Evolutionary conservation across 2,329 filamentous ascomycete genomes (phyloP).

Genomic region (Colletotrichum coccodes): DNA sequence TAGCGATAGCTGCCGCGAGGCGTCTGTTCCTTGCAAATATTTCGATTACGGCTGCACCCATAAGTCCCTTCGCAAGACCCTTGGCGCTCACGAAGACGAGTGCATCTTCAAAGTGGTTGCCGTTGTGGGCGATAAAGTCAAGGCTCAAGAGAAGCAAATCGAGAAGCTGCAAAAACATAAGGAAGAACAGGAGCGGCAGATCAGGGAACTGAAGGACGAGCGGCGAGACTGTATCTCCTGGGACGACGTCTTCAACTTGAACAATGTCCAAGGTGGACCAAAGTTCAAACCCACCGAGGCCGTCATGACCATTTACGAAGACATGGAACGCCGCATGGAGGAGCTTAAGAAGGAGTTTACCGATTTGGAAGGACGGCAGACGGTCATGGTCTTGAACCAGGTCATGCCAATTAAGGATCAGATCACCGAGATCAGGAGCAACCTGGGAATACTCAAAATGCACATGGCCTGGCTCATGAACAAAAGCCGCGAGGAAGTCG

Average conservation of each 20-base stretch:
- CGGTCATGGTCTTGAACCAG: conserved; percentile 70
- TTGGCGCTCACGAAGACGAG: conserved; percentile 55
- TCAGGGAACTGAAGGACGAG: conserved; percentile 45
- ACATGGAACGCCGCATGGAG: conserved; percentile 53
- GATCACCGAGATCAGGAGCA: conserved; percentile 68
- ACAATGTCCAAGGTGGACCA: conserved; percentile 22
- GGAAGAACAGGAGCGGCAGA: conserved; percentile 45
- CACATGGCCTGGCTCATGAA: conserved; percentile 69
- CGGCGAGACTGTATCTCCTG: conserved; percentile 30
- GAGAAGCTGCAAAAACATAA: conserved; percentile 48
- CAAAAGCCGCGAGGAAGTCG: conserved; percentile 57
- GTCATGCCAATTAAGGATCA: conserved; percentile 71
- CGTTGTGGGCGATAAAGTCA: conserved; percentile 57
- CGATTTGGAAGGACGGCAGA: conserved; percentile 69
- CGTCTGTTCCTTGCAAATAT: conserved; percentile 56
- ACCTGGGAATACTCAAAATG: conserved; percentile 67
- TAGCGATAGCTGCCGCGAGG: conserved; percentile 55
- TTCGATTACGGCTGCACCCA: conserved; percentile 60
- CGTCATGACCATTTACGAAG: conserved; percentile 36
- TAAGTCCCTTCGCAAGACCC: conserved; percentile 46
- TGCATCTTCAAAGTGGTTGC: conserved; percentile 66
- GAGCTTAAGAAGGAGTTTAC: conserved; percentile 66
- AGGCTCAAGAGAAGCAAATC: conserved; percentile 60
- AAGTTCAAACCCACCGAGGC: conserved; percentile 34
- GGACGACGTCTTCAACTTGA: conserved; percentile 31